Base-by-base conservation (phyloP, 1,284 basidiomycete genomes). In the Vanrija pseudolonga region DNA sequence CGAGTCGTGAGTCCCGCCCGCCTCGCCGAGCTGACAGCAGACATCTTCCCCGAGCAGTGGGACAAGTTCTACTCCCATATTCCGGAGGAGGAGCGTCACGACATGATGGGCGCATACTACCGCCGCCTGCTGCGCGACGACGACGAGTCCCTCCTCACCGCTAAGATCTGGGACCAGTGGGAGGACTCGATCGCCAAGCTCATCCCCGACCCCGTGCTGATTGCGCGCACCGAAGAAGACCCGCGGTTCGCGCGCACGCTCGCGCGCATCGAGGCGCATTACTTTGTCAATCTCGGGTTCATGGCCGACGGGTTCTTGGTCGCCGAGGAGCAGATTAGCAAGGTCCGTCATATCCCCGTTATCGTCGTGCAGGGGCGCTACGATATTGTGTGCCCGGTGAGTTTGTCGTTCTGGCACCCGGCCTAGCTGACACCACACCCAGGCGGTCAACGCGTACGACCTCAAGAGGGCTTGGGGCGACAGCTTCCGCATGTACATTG, bases 201-300 rank as follows among this genome's bases (percentile, higher is more conserved):
- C 32, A 78, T 80, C 55, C 82, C 89, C 23, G 87, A 90, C 65
- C 83, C 84, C 3, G 82, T 78, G 4, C 81, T 85, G 59, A 77
- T 94, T 45, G 83, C 83, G n/a, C 81, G 83, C 53, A 88, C 87
- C 6, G 85, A 85, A 49, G 79, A 85, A 43, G 87, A 87, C 63
- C 80, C 50, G 19, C 53, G 82, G 53, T 92, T 85, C 77, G 86
- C 87, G 26, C 85, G 84, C 66, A 87, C 89, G 3, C 94, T 93
- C 72, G 90, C 92, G 5, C 79, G 86, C 44, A 94, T 96, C 57
- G 93, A 96, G 77, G 90, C 90, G 66, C 92, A 96, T 69, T 97
- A 89, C 74, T 95, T 96, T 68, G 79, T 90, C 48, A 89, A 90
- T 65, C 81, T 82, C 42, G 93, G 90, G 3, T 97, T 91, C 77